Evolutionary conservation across 805 yeast genomes (phyloP), one percentile per base, ranked within the genome.

Genomic region (Cephaloascus albidus): DNA sequence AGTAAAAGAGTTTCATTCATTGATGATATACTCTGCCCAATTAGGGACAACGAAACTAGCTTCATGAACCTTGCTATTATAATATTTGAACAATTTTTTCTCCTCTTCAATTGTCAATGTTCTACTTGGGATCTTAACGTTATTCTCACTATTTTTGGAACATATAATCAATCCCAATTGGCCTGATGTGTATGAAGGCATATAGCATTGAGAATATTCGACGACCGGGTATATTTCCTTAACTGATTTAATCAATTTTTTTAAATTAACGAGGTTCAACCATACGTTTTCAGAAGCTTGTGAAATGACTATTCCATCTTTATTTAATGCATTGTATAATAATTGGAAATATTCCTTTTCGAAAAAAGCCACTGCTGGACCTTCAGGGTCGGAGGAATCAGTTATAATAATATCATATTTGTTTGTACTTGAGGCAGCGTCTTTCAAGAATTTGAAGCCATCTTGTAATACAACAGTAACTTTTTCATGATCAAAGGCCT

Each of bases 331-430:
- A 42, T 72, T 70, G 44, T 65, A 52, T 41, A 89, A 63, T 40
- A 88, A 63, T 51, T 76, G 67, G 60, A 87, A 88, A 63, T 88
- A 88, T 40, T 72, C 76, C 43, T 72, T 70, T 57, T 86, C 85
- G 65, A 88, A 88, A 49, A 88, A 84, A 16, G 84, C 84, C 51
- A 81, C 94, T 1, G 97, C 97, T 4, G 97, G 97, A 3, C 93
- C 96, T 50, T 88, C 96, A 1, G 96, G 96, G 58, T 88, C 97
- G 2, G 94, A 82, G 2, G 95, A 85, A 58, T 88, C 97, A 15
- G 95, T 85, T 44, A 88, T 86, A 43, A 88, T 85, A 26, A 89
- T 81, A 58, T 88, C 96, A 54, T 70, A 88, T 47, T 74, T 74
- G 28, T 68, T 68, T 6, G 53, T 49, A 34, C 65, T 60, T 18